Conservation (phyloP, 495 filamentous ascomycete species). For the Aspergillus panamensis region DNA sequence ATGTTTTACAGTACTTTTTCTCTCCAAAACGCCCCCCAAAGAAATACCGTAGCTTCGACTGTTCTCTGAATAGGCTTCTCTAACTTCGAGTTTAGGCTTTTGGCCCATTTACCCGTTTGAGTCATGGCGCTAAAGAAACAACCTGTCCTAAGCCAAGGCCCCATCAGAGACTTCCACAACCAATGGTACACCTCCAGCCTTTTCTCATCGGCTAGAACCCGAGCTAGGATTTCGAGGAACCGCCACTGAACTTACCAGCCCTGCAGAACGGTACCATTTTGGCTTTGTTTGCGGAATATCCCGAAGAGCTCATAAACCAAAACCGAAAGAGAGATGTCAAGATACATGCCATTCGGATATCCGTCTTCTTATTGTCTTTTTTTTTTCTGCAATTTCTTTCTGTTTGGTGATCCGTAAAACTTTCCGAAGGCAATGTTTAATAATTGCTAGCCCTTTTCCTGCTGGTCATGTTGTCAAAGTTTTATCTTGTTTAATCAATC, state of each 20-base stretch:
- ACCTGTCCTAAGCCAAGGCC: background rate
- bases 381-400: too few relatives aligned
- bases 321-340: too few relatives aligned
- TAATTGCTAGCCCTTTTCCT: too few relatives aligned
- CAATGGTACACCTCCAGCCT: background rate
- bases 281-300: background rate
- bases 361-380: too few relatives aligned
- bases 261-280: background rate
- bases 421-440: too few relatives aligned
- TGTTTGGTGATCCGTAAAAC: too few relatives aligned
- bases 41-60: background rate
- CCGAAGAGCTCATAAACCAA: background rate
- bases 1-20: background rate
- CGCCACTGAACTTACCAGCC: background rate
- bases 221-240: background rate
- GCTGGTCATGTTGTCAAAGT: too few relatives aligned
- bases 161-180: background rate
- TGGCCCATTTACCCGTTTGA: conserved; percentile 1
- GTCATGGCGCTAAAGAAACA: conserved; percentile 1
- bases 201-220: conserved; percentile 41
- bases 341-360: too few relatives aligned
- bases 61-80: too few relatives aligned
- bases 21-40: background rate
- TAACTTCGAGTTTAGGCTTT: background rate
- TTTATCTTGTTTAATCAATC: too few relatives aligned